Percentiles rank a stretch among this genome's conserved stretches.
These are phyloP conservation scores for Nymphaea thermarum DNA, from an alignment of 164 flowering plant species.

Conservation along the genomic window DNA sequence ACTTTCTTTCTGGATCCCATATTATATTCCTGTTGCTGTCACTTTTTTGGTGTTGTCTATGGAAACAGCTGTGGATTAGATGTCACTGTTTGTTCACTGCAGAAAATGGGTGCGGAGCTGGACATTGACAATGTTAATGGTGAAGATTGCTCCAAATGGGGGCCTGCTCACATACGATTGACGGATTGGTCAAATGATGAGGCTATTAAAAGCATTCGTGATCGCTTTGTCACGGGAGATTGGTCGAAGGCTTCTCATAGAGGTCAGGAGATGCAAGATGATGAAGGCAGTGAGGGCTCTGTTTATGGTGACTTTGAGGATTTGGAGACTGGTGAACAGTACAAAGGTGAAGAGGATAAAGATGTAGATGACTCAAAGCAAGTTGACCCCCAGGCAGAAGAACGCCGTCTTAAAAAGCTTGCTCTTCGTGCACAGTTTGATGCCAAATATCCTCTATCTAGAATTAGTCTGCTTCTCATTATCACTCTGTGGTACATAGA, in stretches of 20 bases:
- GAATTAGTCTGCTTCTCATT: not conserved
- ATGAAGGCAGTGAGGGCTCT: slow-evolving; percentile 32
- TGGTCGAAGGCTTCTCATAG: slow-evolving; percentile 72
- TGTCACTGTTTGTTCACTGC: slow-evolving; percentile 3
- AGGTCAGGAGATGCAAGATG: slow-evolving; percentile 27
- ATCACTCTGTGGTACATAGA: no score
- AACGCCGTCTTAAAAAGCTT: slow-evolving; percentile 73
- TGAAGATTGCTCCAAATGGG: slow-evolving; percentile 74
- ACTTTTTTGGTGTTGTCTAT: not conserved
- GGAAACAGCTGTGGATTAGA: no score
- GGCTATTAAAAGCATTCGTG: slow-evolving; percentile 51
- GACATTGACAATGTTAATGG: slow-evolving; percentile 22
- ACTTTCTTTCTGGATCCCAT: no score
- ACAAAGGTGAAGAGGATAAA: slow-evolving; percentile 17
- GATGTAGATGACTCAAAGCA: slow-evolving; percentile 15
- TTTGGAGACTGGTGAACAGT: slow-evolving; percentile 69
- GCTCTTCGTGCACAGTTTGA: slow-evolving; percentile 91
- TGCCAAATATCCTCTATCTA: slow-evolving; percentile 63
- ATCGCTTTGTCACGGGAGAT: slow-evolving; percentile 84
- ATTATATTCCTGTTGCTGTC: not conserved
- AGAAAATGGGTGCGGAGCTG: slow-evolving; percentile 35
- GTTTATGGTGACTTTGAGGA: slow-evolving; percentile 89
- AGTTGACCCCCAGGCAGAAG: slow-evolving; percentile 30
- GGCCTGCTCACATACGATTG: slow-evolving; percentile 7
- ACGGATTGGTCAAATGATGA: slow-evolving; percentile 54